Evolutionary conservation across 441 rosid species (phyloP), one percentile per base, ranked within the genome.

Genomic region (Aleurites moluccanus): DNA sequence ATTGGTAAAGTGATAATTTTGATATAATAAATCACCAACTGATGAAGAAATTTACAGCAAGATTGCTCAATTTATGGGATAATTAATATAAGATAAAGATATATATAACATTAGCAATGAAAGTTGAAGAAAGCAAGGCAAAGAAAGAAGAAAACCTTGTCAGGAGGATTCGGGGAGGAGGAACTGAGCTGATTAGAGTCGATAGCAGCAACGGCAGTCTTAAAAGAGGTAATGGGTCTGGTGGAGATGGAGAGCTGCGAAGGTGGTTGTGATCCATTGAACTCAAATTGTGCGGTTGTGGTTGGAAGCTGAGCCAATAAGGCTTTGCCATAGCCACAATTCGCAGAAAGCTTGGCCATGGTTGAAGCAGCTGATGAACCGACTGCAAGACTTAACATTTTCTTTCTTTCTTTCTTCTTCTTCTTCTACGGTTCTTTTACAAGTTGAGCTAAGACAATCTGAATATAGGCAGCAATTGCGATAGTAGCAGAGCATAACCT

Each of bases 151-250:
- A 44, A 16, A 78, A 87, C 90, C 90, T 80, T 73, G 33, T 80
- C 81, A 30, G 88, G 75, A 73, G 80, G 71, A 71, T 64, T 40
- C 0, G 42, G 35, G 64, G 80, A 49, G n/a, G 81, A 74, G 38
- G 81, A 64, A 42, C 40, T 67, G 69, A 84, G 88, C 40, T 86
- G 80, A 72, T 70, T 81, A 59, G 88, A 85, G 67, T 81, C 82
- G 5, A 86, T 70, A 27, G 88, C 84, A 10, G 85, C 80, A 21
- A 86, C 88, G 16, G 89, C 78, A 6, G 85, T 84, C 79, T 70
- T 86, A 50, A 85, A 83, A 66, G 92, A 79, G 23, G 85, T 61
- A 52, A 73, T 27, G 49, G 77, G 53, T 63, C 62, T 45, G 67
- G 79, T 53, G 9, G 57, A n/a, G 15, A 67, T 55, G 20, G 69